Evolutionary conservation across 495 filamentous ascomycete species (phyloP).

Genomic region (Glutinoglossum americanum): DNA sequence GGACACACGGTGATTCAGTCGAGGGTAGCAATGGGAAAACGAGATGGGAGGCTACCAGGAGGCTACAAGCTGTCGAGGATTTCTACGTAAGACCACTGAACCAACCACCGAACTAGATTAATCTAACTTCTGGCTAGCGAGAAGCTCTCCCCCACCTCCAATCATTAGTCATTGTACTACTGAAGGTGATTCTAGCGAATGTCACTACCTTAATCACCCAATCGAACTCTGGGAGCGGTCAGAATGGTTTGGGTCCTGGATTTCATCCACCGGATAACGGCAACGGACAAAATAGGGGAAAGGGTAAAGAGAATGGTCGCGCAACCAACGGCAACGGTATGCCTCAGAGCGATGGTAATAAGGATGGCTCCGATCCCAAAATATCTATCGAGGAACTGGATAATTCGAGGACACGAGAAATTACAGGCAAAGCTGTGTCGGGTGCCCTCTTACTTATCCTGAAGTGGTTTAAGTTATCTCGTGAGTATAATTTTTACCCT

Average conservation of each 20-base stretch:
- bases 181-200: conserved; percentile 68
- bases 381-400: conserved; percentile 51
- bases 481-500: conserved; percentile 27
- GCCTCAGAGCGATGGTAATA: neutral
- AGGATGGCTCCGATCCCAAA: conserved; percentile 9
- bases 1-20: conserved; percentile 14
- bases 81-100: conserved; percentile 53
- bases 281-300: conserved; percentile 3
- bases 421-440: conserved; percentile 74
- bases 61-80: conserved; percentile 50
- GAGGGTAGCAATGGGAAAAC: conserved; percentile 12
- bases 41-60: conserved; percentile 29
- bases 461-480: conserved; percentile 93
- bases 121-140: conserved; percentile 23
- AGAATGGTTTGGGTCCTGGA: neutral
- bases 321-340: conserved; percentile 8
- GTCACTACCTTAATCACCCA: conserved; percentile 38
- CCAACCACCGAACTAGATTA: neutral
- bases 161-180: conserved; percentile 78
- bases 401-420: conserved; percentile 58
- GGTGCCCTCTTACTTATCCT: conserved; percentile 64
- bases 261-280: conserved; percentile 9
- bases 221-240: conserved; percentile 9
- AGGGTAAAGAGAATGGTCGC: conserved; percentile 6
- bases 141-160: conserved; percentile 66